Evolutionary conservation across 495 filamentous ascomycete genomes (phyloP), one percentile per base, ranked within the genome.

Genomic region (Talaromyces wortmannii): DNA sequence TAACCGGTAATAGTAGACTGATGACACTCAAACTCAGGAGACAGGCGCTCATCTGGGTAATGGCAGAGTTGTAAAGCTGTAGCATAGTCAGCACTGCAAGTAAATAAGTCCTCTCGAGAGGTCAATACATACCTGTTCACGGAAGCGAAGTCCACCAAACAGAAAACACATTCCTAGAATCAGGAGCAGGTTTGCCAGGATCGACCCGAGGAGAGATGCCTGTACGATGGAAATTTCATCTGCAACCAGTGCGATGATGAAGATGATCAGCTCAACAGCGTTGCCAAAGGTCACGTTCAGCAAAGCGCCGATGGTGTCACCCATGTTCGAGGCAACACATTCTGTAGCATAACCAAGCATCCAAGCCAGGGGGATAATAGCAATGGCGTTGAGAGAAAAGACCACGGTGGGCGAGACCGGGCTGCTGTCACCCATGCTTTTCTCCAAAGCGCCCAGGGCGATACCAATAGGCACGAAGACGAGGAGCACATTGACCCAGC

Each of bases 31-130:
- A 73, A 74, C 89, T 91, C 57, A 96, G 83, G 47, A 96, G 76
- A 72, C 89, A 95, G 30, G 91, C 90, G 63, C 91, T 96, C 88
- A 94, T 96, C 70, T 96, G 90, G 3, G 91, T 96, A 48, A 95
- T 88, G 23, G 89, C 95, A 70, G 83, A 94, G 69, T 96, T 96
- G 72, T 96, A 96, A 57, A 95, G 84, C 83, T 91, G 53, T 36
- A 49, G 4, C 33, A n/a, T 44, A 45, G 63, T 71, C 55, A 72
- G 63, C 40, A 40, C 11, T 11, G 45, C 45, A 40, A 31, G 51
- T n/a, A n/a, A n/a, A 18, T 17, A 11, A 42, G 17, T 11, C 13
- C 45, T 6, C 29, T 10, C 33, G 33, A 12, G 33, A 36, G 6
- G 33, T 36, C 33, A 12, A 6, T 36, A 16, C 42, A 51, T 67